A percentile compares a stretch with the other conserved stretches of the same genome.
Conservation (phyloP, 2,329 filamentous ascomycete genomes). For the Aspergillus unguis region DNA sequence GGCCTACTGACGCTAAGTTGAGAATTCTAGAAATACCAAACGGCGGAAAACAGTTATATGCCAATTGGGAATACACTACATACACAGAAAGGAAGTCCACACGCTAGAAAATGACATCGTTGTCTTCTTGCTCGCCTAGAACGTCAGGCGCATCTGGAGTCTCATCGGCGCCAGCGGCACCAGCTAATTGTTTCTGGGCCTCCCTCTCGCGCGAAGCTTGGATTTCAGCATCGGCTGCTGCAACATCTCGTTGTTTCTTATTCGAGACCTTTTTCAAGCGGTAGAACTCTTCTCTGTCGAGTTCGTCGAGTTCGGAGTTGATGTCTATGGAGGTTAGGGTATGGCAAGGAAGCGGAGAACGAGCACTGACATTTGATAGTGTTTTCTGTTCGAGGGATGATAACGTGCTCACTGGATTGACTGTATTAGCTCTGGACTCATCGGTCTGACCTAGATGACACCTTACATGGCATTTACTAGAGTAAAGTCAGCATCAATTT, state of each 20-base stretch:
- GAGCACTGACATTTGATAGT: slow-evolving; percentile 83
- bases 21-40: slow-evolving; percentile 2
- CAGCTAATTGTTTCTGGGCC: slow-evolving; percentile 56
- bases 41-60: slow-evolving; percentile 15
- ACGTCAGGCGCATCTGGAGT: slow-evolving; percentile 57
- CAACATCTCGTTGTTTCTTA: slow-evolving; percentile 77
- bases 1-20: not conserved
- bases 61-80: slow-evolving; percentile 20
- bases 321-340: slow-evolving; percentile 59
- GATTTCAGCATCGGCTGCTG: slow-evolving; percentile 69
- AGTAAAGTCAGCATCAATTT: slow-evolving; percentile 22
- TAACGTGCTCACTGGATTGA: slow-evolving; percentile 56
- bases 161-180: slow-evolving; percentile 40
- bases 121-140: slow-evolving; percentile 71
- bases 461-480: slow-evolving; percentile 86
- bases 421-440: slow-evolving; percentile 15
- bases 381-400: slow-evolving; percentile 96
- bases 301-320: slow-evolving; percentile 95
- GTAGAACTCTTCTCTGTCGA: slow-evolving; percentile 98
- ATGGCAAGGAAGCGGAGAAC: not conserved
- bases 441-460: not conserved
- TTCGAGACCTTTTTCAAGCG: slow-evolving; percentile 89
- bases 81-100: slow-evolving; percentile 15
- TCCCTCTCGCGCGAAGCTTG: slow-evolving; percentile 50
- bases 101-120: slow-evolving; percentile 78